Evolutionary conservation across 768 basidiomycete genomes (phyloP).

Genomic region (Russula compacta): DNA sequence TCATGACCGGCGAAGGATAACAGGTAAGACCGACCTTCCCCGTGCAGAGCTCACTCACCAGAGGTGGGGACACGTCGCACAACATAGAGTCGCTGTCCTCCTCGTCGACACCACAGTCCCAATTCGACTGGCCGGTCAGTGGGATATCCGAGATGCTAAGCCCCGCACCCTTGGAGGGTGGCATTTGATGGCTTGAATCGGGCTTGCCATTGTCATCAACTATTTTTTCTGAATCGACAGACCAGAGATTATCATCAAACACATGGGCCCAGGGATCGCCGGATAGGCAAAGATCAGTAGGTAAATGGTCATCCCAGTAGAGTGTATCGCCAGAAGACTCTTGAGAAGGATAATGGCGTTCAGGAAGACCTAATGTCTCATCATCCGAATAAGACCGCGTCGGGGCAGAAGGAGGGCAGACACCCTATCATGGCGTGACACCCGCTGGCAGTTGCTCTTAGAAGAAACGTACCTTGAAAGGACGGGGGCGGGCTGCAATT

Average conservation of each 20-base stretch:
- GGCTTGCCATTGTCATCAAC: neutral
- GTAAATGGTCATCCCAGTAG: neutral
- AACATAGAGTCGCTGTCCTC: neutral
- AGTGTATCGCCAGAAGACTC: neutral
- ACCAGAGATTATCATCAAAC: constrained; percentile 3
- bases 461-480: constrained; percentile 6
- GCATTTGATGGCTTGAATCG: neutral
- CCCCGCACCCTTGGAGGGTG: neutral
- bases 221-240: neutral
- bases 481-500: constrained; percentile 3
- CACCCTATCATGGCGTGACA: neutral
- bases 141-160: neutral
- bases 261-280: neutral
- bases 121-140: neutral
- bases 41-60: neutral
- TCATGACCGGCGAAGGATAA: neutral
- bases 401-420: neutral
- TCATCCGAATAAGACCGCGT: neutral
- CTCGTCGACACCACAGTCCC: neutral
- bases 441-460: neutral
- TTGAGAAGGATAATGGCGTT: neutral
- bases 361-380: neutral
- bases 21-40: neutral
- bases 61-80: neutral
- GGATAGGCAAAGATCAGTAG: neutral